Conservation (phyloP, 2,329 filamentous ascomycete genomes). For the Ceratocystis eucalypticola region DNA sequence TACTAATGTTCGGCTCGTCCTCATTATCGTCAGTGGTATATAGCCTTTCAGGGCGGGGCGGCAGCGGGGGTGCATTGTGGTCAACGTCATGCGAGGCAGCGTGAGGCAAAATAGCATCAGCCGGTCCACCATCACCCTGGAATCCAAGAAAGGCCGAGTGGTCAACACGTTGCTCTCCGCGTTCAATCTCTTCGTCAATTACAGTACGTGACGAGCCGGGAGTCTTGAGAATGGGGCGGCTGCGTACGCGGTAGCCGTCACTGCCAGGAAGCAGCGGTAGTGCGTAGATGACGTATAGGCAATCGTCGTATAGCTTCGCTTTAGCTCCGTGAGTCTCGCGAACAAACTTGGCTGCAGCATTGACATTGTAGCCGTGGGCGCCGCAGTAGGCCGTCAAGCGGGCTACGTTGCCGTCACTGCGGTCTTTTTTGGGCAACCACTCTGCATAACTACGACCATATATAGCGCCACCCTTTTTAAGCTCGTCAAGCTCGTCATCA, state of each 20-base stretch:
- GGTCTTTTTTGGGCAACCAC: slow-evolving; percentile 71
- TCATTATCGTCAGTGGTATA: slow-evolving; percentile 20
- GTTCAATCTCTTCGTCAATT: slow-evolving; percentile 87
- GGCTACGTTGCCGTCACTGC: slow-evolving; percentile 67
- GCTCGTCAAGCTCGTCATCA: slow-evolving; percentile 53
- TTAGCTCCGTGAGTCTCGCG: slow-evolving; percentile 76
- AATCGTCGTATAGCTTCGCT: slow-evolving; percentile 96
- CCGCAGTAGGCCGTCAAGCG: slow-evolving; percentile 93
- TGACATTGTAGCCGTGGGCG: slow-evolving; percentile 83
- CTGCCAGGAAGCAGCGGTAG: slow-evolving; percentile 72
- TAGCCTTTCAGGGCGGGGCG: slow-evolving; percentile 14
- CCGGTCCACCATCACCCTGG: slow-evolving; percentile 20
- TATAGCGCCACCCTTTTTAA: slow-evolving; percentile 47
- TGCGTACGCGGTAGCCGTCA: slow-evolving; percentile 77
- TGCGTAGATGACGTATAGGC: slow-evolving; percentile 90
- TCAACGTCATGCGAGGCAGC: not conserved
- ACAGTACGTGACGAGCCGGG: slow-evolving; percentile 81
- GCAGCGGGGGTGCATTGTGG: not conserved
- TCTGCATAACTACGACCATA: slow-evolving; percentile 86
- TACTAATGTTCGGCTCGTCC: slow-evolving; percentile 16
- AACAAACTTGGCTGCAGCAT: slow-evolving; percentile 75
- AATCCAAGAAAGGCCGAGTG: slow-evolving; percentile 31
- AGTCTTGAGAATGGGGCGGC: slow-evolving; percentile 81
- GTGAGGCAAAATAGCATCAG: slow-evolving; percentile 20
- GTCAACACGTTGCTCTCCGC: slow-evolving; percentile 77